These are phyloP conservation scores for Aspergillus ostianus DNA, from an alignment of 495 filamentous ascomycete species.

Conservation along the genomic window DNA sequence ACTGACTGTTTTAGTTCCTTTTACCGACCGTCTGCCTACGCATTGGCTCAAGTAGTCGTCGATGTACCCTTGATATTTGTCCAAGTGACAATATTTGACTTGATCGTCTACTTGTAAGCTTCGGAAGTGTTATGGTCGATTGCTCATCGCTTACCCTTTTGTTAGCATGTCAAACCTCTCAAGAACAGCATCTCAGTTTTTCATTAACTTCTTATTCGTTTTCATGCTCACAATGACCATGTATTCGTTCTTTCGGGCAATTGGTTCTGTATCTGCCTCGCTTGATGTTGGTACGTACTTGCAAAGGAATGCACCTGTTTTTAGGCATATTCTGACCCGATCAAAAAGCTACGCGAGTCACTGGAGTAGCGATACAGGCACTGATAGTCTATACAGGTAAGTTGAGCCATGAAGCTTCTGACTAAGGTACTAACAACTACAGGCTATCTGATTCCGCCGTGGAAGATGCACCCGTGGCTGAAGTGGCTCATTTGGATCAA, in stretches of 20 bases:
- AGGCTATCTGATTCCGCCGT: slow-evolving; percentile 73
- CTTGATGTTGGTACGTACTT: slow-evolving; percentile 52
- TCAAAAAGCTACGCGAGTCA: slow-evolving; percentile 55
- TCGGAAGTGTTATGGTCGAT: background rate
- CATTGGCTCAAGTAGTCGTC: slow-evolving; percentile 71
- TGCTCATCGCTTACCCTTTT: slow-evolving; percentile 15
- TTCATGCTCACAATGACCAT: slow-evolving; percentile 67
- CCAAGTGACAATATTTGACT: slow-evolving; percentile 68
- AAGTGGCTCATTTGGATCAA: slow-evolving; percentile 77
- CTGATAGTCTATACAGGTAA: slow-evolving; percentile 71
- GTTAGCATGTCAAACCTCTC: slow-evolving; percentile 57
- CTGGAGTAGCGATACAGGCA: slow-evolving; percentile 60
- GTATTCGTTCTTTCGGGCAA: slow-evolving; percentile 75
- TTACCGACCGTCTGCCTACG: slow-evolving; percentile 77
- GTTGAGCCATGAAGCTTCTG: background rate
- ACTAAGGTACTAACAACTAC: background rate
- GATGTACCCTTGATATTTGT: slow-evolving; percentile 71
- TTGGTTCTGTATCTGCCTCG: slow-evolving; percentile 62
- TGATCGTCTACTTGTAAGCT: slow-evolving; percentile 70
- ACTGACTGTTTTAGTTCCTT: slow-evolving; percentile 52
- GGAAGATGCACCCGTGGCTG: slow-evolving; percentile 77
- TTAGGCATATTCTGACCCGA: background rate
- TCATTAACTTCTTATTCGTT: slow-evolving; percentile 68
- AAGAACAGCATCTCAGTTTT: slow-evolving; percentile 74
- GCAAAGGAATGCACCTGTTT: slow-evolving; percentile 1